Base-by-base conservation (phyloP, 1,284 basidiomycete species). In the Pseudozyma flocculosa region DNA sequence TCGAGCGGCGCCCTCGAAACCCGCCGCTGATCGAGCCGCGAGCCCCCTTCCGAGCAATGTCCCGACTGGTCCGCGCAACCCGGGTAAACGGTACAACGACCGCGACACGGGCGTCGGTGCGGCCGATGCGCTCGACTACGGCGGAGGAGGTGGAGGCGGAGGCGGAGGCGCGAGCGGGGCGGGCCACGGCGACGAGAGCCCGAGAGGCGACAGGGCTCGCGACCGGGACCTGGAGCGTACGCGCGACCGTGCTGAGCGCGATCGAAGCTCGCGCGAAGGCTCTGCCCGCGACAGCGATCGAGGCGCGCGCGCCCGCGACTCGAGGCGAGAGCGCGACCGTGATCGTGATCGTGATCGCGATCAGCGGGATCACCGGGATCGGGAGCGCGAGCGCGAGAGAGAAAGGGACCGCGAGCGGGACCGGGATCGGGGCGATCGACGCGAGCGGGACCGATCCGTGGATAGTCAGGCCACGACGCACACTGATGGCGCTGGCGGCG, bases 101-200 rank as follows among this genome's bases (percentile, higher is more conserved):
- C 65, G 75, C 10, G 75, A 76, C 22, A 68, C 56, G 11, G 68
- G 65, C 5, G 43, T 57, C 7, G 72, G 72, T n/a, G 59, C 55
- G 1, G 66, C 55, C 14, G 75, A 75, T 23, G 45, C 55, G 18
- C 68, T 77, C 37, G 73, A 77, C 52, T 77, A 77, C 42, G 75
- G 75, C 18, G 68, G 62, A 9, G 50, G 51, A n/a, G 50, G 43
- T 19, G 57, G 53, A 7, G 55, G 55, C 15, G 54, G 46, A 8
- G 54, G 48, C 4, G 63, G 46, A 13, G 48, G 38, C 18, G 43
- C 39, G 9, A 18, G 32, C 4, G 43, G 23, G 17, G 29, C 19
- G 10, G 32, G 43, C 9, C 29, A 42, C 17, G 53, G 43, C 13
- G 50, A 57, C 10, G 63, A 61, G 11, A 42, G 56, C 38, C 48